These are phyloP conservation scores for Fomitopsis betulina DNA, from an alignment of 1,284 basidiomycete species.

Conservation along the genomic window DNA sequence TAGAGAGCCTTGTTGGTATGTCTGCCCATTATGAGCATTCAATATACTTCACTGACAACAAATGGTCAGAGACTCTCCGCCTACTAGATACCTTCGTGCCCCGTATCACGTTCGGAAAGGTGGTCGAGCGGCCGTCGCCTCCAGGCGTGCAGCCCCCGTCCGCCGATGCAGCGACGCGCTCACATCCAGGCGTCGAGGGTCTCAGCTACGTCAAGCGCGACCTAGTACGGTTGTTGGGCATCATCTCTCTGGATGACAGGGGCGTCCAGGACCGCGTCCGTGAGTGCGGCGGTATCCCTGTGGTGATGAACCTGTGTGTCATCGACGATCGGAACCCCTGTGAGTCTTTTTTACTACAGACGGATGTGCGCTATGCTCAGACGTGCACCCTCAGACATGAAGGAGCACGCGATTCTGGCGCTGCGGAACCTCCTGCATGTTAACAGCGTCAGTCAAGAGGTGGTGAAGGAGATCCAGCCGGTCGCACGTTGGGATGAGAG, in stretches of 20 bases:
- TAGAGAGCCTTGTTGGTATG: conserved; percentile 58
- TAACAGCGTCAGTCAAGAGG: conserved; percentile 75
- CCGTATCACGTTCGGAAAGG: conserved; percentile 69
- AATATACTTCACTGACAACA: background rate
- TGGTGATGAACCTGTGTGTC: conserved; percentile 83
- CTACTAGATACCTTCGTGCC: conserved; percentile 73
- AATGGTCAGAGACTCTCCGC: conserved; percentile 56
- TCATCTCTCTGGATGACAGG: conserved; percentile 60
- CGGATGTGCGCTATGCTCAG: background rate
- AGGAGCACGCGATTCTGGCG: conserved; percentile 86
- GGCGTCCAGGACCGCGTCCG: conserved; percentile 72
- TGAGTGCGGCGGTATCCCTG: conserved; percentile 64
- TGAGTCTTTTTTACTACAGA: conserved; percentile 37
- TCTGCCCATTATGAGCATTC: too few relatives aligned
- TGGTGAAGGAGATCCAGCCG: conserved; percentile 72
- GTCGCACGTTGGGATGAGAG: conserved; percentile 52
- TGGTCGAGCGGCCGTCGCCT: conserved; percentile 30
- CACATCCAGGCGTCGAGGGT: conserved; percentile 38
- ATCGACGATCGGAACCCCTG: conserved; percentile 89
- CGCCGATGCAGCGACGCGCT: conserved; percentile 7
- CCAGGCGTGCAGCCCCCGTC: background rate
- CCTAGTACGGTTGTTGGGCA: conserved; percentile 76
- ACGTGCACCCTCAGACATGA: conserved; percentile 53
- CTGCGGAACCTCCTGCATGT: conserved; percentile 72
- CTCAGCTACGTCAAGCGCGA: conserved; percentile 82